Evolutionary conservation across 441 rosid species (phyloP).

Genomic region (Populus tomentosa): DNA sequence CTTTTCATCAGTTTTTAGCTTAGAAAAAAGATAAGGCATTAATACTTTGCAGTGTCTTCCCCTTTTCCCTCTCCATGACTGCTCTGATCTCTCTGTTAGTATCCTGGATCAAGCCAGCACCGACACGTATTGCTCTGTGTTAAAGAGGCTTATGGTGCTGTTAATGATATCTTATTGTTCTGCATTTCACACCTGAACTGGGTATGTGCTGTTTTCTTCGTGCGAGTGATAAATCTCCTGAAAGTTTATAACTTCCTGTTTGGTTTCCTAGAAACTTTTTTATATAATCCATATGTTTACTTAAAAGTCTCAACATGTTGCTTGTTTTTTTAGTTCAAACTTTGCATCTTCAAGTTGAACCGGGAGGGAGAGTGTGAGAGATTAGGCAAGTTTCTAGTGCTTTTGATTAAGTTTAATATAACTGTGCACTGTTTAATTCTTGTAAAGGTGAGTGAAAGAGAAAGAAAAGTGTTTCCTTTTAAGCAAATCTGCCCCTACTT

Average conservation of each 20-base stretch:
- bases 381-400: neutral
- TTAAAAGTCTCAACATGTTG: neutral
- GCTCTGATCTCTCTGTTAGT: neutral
- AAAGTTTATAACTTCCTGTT: conserved; percentile 4
- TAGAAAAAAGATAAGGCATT: conserved; percentile 3
- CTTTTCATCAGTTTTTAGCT: neutral
- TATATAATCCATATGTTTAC: neutral
- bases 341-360: conserved; percentile 5
- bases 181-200: conserved; percentile 27
- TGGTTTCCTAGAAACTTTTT: conserved; percentile 1
- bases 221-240: conserved; percentile 3
- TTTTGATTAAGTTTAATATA: neutral
- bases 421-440: neutral
- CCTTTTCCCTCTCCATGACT: neutral
- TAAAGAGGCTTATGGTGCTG: conserved; percentile 2
- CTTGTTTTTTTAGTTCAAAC: conserved; percentile 6
- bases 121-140: conserved; percentile 18
- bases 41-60: neutral
- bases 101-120: too few species aligned
- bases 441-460: neutral
- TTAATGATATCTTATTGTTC: conserved; percentile 13
- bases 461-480: conserved; percentile 1
- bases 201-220: conserved; percentile 15
- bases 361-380: neutral
- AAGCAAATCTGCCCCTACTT: neutral